Evolutionary conservation across 2,329 filamentous ascomycete genomes (phyloP), one percentile per base, ranked within the genome.

Genomic region (Aotearoamyces nothofagi): DNA sequence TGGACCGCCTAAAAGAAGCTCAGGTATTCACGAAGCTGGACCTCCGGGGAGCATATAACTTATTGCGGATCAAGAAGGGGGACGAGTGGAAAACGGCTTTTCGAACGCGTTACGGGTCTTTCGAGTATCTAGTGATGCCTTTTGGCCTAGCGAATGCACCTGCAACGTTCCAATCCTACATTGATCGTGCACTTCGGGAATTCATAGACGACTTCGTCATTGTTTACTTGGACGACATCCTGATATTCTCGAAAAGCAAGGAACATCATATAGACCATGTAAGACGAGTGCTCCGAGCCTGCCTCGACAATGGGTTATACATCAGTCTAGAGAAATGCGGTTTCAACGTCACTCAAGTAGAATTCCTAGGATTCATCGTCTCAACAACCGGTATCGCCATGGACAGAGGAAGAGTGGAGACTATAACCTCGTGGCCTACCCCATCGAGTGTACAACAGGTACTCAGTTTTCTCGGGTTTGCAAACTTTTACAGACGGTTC

Each of bases 11-110:
- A 6, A 15, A 25, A 2, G 29, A 36, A 15, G 38, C 37, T 3
- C 37, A 41, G 17, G 40, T 33, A 16, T 51, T 49, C 27, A 52
- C 41, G 14, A 54, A 49, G 23, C 36, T 57, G 9, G 39, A 51
- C 35, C 32, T 48, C 2, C 45, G 46, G 34, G 37, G 40, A 15
- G 33, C 34, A 8, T 57, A 51, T 37, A 43, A 57, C 24, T 22
- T 8, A 7, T 8, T 20, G n/a, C 19, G 19, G 19, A 20, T 20
- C n/a, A 20, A 20, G 19, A n/a, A 20, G n/a, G 19, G 19, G 7
- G 19, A 20, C n/a, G 19, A 20, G n/a, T 20, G 19, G 19, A 20
- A 20, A 20, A 20, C 19, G 19, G 19, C 19, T 20, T 20, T 20
- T 20, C 19, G 19, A 20, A 8, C 19, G 8, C 19, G 19, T 8